Conservation (phyloP, 2,329 filamentous ascomycete species). For the Magnaporthiopsis incrustans region DNA sequence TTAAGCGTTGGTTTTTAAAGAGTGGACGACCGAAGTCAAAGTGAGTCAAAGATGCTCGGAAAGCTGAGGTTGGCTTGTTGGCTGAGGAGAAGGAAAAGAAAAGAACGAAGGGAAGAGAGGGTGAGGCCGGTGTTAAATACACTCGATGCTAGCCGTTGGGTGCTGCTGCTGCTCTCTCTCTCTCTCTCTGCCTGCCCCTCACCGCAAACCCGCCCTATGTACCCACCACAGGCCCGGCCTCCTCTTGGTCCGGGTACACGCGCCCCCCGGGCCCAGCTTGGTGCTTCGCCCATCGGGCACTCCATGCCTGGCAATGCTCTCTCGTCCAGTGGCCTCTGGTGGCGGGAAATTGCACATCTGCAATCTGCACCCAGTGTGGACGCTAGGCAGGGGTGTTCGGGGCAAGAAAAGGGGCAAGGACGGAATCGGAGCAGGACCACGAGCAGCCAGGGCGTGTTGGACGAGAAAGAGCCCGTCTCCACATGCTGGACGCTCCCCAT, state of each 20-base stretch:
- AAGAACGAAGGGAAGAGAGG: conserved; percentile 13
- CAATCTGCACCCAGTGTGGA: conserved; percentile 3
- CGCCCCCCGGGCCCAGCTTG: no score
- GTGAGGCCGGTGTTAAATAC: conserved; percentile 25
- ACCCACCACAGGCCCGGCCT: neutral
- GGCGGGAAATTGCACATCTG: conserved; percentile 15
- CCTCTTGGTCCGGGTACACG: neutral
- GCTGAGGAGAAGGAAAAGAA: conserved; percentile 23
- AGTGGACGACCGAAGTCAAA: conserved; percentile 35
- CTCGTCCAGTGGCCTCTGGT: neutral
- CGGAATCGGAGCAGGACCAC: neutral
- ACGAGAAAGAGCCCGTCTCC: neutral
- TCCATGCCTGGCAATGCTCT: neutral
- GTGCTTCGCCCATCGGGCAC: neutral
- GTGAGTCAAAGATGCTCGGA: conserved; percentile 20
- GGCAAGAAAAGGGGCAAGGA: conserved; percentile 8
- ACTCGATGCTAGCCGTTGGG: neutral
- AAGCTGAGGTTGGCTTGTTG: conserved; percentile 23
- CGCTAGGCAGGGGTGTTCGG: conserved; percentile 16
- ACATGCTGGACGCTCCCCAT: conserved; percentile 11
- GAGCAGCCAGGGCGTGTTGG: neutral
- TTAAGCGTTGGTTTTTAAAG: conserved; percentile 20
- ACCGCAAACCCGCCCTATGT: neutral
- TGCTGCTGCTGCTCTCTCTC: no score
- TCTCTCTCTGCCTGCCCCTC: neutral